phyloP scores from a whole-genome alignment of 2,329 filamentous ascomycete species.

The Aspergillus sp. region DNA sequence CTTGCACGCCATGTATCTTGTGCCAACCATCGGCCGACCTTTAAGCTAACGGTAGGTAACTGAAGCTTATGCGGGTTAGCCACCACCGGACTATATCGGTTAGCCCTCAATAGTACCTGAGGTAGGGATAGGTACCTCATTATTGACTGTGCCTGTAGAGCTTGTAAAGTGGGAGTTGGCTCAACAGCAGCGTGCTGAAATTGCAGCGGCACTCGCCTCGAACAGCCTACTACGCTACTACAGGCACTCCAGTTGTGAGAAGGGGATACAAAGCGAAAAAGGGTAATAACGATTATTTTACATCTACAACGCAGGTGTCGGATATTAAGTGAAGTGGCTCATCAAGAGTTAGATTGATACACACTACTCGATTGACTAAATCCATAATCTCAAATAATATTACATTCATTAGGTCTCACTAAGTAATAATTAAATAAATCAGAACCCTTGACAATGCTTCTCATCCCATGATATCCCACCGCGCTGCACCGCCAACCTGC shows the following conservation, averaged over 20 bases:
- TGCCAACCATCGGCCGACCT: not conserved
- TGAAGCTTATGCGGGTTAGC: not conserved
- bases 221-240: too few species aligned
- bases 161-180: too few species aligned
- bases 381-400: conserved; percentile 16
- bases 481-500: not conserved
- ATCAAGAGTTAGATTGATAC: not conserved
- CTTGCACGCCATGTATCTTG: not conserved
- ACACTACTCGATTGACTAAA: not conserved
- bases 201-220: not conserved
- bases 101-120: too few species aligned
- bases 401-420: conserved; percentile 18
- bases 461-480: not conserved
- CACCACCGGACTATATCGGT: too few species aligned
- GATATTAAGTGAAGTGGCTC: too few species aligned
- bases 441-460: not conserved
- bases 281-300: too few species aligned
- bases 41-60: not conserved
- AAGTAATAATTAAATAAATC: conserved; percentile 4
- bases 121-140: too few species aligned
- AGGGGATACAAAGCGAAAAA: too few species aligned
- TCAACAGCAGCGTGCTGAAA: not conserved
- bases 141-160: too few species aligned
- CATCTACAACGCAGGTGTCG: too few species aligned
- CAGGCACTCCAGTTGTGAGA: too few species aligned